Evolutionary conservation across 2,329 filamentous ascomycete species (phyloP), one percentile per base, ranked within the genome.

Genomic region (Plenodomus lindquistii): DNA sequence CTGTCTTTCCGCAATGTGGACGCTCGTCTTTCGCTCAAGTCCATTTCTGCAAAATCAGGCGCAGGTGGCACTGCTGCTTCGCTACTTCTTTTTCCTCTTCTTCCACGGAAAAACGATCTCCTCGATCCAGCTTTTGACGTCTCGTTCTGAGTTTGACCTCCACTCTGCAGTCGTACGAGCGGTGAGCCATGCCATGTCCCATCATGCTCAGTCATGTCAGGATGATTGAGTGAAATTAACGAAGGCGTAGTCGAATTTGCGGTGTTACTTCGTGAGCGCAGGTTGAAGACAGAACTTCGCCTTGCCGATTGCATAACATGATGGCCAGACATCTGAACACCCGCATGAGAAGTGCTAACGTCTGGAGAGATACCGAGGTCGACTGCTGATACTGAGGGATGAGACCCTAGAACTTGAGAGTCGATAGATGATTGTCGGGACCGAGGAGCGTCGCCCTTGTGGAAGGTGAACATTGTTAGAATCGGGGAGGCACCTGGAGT

Each of bases 261-360:
- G 7, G 71, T 74, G 19, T 73, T 73, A 37, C 70, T 73, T 42
- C 71, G 60, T 7, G 69, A 68, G 31, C 71, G 66, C 24, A 72
- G 50, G 18, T 62, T 70, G 46, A 74, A 73, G 2, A 74, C 65
- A 9, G 70, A 73, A 37, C 49, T 66, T 48, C 71, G 60, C 46
- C 63, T 70, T 27, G 52, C 56, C 6, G 54, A 42, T 20, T 57
- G 44, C 16, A 52, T 46, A 54, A 57, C 59, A 37, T 54, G 50
- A 41, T 57, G 68, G 40, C 71, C 67, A 41, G 68, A 63, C 20
- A 66, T 72, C 34, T 65, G 60, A 44, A 65, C 50, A 17, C 59
- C 66, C 44, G 52, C 56, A 52, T 62, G 55, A 44, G 63, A 59
- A 39, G 57, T 13, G 15, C 6, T 13, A 31, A 15, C 27, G 6